Percentiles rank a stretch among this genome's conserved stretches.
Conservation (phyloP, 176 grass and related monocot genomes). For the Miscanthus lutarioriparius region DNA sequence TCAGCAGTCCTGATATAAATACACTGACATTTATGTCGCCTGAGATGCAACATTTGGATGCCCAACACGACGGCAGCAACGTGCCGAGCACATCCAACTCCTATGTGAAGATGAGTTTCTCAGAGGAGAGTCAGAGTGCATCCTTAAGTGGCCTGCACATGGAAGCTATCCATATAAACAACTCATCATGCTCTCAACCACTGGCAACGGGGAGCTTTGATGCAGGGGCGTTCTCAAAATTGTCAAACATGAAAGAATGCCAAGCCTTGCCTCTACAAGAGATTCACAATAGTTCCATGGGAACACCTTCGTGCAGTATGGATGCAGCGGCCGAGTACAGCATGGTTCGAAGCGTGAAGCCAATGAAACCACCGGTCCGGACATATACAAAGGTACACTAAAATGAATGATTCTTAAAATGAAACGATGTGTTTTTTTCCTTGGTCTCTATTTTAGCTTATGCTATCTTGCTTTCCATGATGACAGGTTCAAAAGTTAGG, state of each 20-base stretch:
- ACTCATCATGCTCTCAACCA: slow-evolving; percentile 50
- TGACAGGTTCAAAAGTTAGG: slow-evolving; percentile 84
- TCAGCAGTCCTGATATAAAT: slow-evolving; percentile 69
- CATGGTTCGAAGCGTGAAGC: slow-evolving; percentile 55
- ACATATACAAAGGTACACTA: slow-evolving; percentile 89
- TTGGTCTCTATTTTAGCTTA: not conserved
- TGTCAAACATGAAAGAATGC: slow-evolving; percentile 54
- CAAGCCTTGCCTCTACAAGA: slow-evolving; percentile 53
- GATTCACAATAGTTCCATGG: slow-evolving; percentile 54
- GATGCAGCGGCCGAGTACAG: slow-evolving; percentile 47
- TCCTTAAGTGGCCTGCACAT: slow-evolving; percentile 46
- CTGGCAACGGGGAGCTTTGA: slow-evolving; percentile 38
- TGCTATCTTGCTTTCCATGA: slow-evolving; percentile 7
- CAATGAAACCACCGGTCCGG: slow-evolving; percentile 62
- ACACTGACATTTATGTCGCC: slow-evolving; percentile 69
- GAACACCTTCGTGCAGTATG: slow-evolving; percentile 80
- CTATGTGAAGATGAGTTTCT: slow-evolving; percentile 64
- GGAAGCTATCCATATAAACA: slow-evolving; percentile 44
- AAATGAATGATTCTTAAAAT: not conserved
- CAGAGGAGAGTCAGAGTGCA: slow-evolving; percentile 53
- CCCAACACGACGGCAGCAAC: slow-evolving; percentile 41
- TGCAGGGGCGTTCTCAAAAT: slow-evolving; percentile 40
- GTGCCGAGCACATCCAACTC: slow-evolving; percentile 62
- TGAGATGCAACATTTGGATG: slow-evolving; percentile 62
- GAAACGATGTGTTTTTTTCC: not conserved